These are phyloP conservation scores for Ilyonectria mors-panacis DNA, from an alignment of 2,329 filamentous ascomycete genomes.

Conservation along the genomic window DNA sequence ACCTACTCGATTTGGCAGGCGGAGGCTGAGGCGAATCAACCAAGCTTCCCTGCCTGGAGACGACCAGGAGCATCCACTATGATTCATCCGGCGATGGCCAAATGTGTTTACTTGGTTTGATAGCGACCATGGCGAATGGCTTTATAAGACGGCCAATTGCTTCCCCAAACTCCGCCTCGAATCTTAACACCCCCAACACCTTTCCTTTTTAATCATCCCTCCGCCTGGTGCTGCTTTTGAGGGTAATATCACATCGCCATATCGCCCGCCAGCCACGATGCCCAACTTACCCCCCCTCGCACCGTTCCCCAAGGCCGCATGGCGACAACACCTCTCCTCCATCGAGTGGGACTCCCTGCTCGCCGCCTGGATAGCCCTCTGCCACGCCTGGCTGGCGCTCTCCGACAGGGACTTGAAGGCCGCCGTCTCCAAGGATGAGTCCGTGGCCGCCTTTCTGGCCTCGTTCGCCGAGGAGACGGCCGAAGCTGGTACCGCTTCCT, in stretches of 20 bases:
- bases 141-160: constrained; percentile 12
- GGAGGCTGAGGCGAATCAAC: constrained; percentile 8
- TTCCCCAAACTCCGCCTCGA: neutral
- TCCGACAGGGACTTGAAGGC: constrained; percentile 68
- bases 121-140: constrained; percentile 16
- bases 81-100: constrained; percentile 58
- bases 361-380: constrained; percentile 81
- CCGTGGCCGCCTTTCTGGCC: constrained; percentile 73
- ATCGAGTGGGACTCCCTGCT: constrained; percentile 85
- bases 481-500: constrained; percentile 53
- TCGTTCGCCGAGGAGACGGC: constrained; percentile 75
- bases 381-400: constrained; percentile 75
- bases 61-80: constrained; percentile 49
- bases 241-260: constrained; percentile 9
- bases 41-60: constrained; percentile 25
- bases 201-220: neutral
- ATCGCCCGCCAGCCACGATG: constrained; percentile 48
- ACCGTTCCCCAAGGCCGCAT: constrained; percentile 79
- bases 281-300: constrained; percentile 78
- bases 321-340: constrained; percentile 76
- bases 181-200: neutral
- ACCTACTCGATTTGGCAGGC: neutral
- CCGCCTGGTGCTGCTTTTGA: neutral
- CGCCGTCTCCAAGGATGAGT: constrained; percentile 68
- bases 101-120: constrained; percentile 18